Evolutionary conservation across 306 rosid genomes (phyloP), one percentile per base, ranked within the genome.

Genomic region (Pterocarpus santalinus): DNA sequence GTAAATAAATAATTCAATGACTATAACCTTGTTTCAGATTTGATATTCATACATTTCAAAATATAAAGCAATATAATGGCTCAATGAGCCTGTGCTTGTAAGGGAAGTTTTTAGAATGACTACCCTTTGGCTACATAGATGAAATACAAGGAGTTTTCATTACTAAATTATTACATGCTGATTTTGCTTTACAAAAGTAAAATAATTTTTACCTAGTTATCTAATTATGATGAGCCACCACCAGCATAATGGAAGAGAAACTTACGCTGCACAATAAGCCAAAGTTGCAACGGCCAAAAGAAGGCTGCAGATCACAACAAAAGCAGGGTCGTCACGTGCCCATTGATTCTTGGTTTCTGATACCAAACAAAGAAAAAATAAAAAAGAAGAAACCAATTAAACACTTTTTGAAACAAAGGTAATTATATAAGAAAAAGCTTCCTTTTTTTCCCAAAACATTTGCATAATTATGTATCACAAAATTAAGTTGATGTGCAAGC

Each of bases 251-350:
- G 72, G 70, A 64, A 16, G 53, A 81, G 87, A 84, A 82, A 90
- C 98, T 93, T 92, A 96, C 99, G 98, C 98, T 22, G 92, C 98
- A 88, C 98, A 93, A 83, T 93, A 96, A 41, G 99, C 98, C 90
- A 89, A 81, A 67, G 94, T 86, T 75, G 99, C 91, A 83, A 96
- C 91, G 16, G 87, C 81, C 90, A 96, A 80, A 87, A 96, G 97
- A 89, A 96, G 91, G 85, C 94, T 93, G 92, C 97, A 96, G 89
- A 96, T 93, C 90, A 96, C 99, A 92, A 93, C 89, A 90, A 96
- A 96, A 85, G 97, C 99, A 87, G 99, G 99, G 82, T 96, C 99
- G 55, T 96, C 99, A 33, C 99, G 99, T 72, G 99, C 98, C 99
- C 99, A 96, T 85, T 96, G 99, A 77, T 96, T 96, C 94, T 96